phyloP scores from a whole-genome alignment of 139 green algal genomes.

The Nannochloris sp. region DNA sequence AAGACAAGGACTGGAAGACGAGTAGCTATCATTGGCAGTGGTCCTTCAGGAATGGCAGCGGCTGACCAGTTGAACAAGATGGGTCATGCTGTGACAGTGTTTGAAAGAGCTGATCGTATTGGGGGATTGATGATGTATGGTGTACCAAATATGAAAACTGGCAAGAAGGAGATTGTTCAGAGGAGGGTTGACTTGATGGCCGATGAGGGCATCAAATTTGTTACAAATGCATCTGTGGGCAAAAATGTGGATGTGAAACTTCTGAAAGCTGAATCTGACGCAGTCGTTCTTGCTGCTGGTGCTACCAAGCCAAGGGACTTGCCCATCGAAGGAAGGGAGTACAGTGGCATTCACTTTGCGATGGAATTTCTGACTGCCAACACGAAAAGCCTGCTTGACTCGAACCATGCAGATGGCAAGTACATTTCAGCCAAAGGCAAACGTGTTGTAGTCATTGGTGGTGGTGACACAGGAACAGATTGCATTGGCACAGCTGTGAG shows the following conservation, averaged over 20 bases:
- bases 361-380: conserved; percentile 95
- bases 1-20: conserved; percentile 59
- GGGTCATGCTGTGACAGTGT: conserved; percentile 82
- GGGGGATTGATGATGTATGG: conserved; percentile 94
- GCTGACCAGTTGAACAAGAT: conserved; percentile 97
- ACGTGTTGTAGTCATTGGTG: conserved; percentile 93
- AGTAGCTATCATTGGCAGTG: conserved; percentile 82
- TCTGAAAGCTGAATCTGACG: conserved; percentile 50
- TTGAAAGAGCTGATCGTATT: conserved; percentile 83
- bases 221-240: conserved; percentile 69
- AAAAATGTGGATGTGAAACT: conserved; percentile 42
- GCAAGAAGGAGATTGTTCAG: conserved; percentile 89
- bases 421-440: conserved; percentile 85
- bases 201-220: conserved; percentile 76
- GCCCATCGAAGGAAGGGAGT: conserved; percentile 60
- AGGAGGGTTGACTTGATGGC: conserved; percentile 90
- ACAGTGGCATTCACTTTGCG: conserved; percentile 85
- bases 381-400: conserved; percentile 87
- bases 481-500: conserved; percentile 91
- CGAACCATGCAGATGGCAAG: conserved; percentile 59
- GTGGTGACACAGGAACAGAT: conserved; percentile 93
- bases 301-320: conserved; percentile 88
- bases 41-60: conserved; percentile 82
- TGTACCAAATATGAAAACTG: conserved; percentile 98
- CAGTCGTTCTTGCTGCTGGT: conserved; percentile 81